These are phyloP conservation scores for Apocynum venetum DNA, from an alignment of 257 asterid genomes.

Conservation along the genomic window DNA sequence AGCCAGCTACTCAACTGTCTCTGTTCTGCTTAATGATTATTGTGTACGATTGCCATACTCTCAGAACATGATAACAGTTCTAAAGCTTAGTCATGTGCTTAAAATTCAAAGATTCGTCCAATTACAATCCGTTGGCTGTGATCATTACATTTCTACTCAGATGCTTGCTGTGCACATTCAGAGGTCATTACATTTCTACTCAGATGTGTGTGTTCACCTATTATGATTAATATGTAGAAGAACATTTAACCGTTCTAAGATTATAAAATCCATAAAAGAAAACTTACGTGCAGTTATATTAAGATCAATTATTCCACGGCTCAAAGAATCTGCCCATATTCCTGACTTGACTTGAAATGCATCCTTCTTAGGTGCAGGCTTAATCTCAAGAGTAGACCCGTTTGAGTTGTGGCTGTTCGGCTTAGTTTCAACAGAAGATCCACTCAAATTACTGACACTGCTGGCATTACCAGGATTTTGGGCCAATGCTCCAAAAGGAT, in stretches of 20 bases:
- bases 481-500: slow-evolving; percentile 57
- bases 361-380: slow-evolving; percentile 42
- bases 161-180: neutral
- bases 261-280: slow-evolving; percentile 4
- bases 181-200: neutral
- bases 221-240: neutral
- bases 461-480: slow-evolving; percentile 36
- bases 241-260: neutral
- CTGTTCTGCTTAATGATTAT: neutral
- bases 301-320: slow-evolving; percentile 90
- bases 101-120: neutral
- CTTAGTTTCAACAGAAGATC: slow-evolving; percentile 28
- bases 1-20: neutral
- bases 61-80: neutral
- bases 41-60: neutral
- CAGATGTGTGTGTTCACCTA: neutral
- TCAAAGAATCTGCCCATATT: slow-evolving; percentile 96
- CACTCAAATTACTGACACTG: slow-evolving; percentile 26
- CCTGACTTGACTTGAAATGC: slow-evolving; percentile 91
- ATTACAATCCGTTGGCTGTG: neutral
- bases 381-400: slow-evolving; percentile 33
- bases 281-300: slow-evolving; percentile 88
- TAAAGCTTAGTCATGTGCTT: neutral
- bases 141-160: neutral
- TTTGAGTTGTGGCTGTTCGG: slow-evolving; percentile 22